Conservation (phyloP, 2,329 filamentous ascomycete genomes). For the Coleophoma eucalyptorum region DNA sequence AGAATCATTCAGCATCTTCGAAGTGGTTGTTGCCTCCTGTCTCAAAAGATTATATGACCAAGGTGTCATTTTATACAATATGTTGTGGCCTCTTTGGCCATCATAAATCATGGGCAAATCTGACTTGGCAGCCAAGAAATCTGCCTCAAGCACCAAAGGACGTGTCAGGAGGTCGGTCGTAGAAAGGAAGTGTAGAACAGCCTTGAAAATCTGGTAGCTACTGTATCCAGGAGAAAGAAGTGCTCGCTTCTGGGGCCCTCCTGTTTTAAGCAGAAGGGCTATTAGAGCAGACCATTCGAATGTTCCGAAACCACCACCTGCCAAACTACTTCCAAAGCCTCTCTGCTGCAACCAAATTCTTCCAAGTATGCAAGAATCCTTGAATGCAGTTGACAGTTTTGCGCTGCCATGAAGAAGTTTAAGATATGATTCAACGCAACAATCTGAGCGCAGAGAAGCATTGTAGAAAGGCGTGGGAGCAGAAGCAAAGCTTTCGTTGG, state of each 20-base stretch:
- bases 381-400: conserved; percentile 54
- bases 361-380: conserved; percentile 82
- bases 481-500: conserved; percentile 32
- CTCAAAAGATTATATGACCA: conserved; percentile 77
- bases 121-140: conserved; percentile 38
- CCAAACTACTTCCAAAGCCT: conserved; percentile 68
- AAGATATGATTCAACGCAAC: conserved; percentile 69
- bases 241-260: conserved; percentile 66
- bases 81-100: conserved; percentile 67
- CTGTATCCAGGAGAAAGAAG: conserved; percentile 78
- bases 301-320: conserved; percentile 80
- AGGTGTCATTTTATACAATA: conserved; percentile 84
- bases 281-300: conserved; percentile 87
- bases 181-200: conserved; percentile 81
- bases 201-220: conserved; percentile 93
- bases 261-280: conserved; percentile 76
- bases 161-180: conserved; percentile 67
- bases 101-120: conserved; percentile 74
- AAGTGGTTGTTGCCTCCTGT: conserved; percentile 69
- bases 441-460: conserved; percentile 75
- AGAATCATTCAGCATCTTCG: conserved; percentile 71
- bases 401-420: conserved; percentile 68
- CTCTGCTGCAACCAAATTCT: conserved; percentile 87
- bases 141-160: conserved; percentile 48
- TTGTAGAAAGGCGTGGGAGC: conserved; percentile 82